These are phyloP conservation scores for Chlorociboria aeruginascens DNA, from an alignment of 495 filamentous ascomycete species.

Conservation along the genomic window DNA sequence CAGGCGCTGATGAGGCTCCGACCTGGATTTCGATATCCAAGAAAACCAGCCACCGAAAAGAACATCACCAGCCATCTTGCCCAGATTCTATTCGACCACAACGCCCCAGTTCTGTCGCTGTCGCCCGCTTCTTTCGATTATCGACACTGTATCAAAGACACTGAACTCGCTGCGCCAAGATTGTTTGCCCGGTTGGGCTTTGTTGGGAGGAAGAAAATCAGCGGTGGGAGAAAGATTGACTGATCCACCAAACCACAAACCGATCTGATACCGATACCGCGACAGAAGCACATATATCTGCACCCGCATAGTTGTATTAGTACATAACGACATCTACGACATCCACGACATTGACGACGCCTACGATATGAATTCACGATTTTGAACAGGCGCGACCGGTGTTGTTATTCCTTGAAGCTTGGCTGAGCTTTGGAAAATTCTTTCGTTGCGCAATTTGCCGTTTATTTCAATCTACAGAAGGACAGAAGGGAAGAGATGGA, in stretches of 20 bases:
- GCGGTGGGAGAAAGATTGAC: no score
- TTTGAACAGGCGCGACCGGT: conserved; percentile 10
- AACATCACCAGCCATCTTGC: background rate
- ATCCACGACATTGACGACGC: background rate
- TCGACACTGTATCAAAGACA: no score
- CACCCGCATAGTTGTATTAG: background rate
- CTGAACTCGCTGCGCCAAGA: no score
- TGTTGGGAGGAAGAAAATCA: no score
- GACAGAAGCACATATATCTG: no score
- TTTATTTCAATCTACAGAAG: background rate
- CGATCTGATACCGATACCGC: no score
- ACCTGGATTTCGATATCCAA: no score
- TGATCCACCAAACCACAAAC: no score
- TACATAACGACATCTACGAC: background rate
- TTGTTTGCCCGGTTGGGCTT: no score
- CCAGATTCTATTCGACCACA: background rate
- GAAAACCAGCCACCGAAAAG: background rate
- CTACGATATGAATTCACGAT: conserved; percentile 15
- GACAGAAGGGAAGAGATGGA: conserved; percentile 33
- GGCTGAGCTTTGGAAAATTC: background rate
- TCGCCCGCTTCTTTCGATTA: no score
- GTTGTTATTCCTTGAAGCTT: background rate
- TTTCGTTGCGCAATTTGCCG: no score
- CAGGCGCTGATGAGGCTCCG: background rate
- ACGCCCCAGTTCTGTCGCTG: no score